These are phyloP conservation scores for Diplodia seriata DNA, from an alignment of 2,329 filamentous ascomycete species.

Conservation along the genomic window DNA sequence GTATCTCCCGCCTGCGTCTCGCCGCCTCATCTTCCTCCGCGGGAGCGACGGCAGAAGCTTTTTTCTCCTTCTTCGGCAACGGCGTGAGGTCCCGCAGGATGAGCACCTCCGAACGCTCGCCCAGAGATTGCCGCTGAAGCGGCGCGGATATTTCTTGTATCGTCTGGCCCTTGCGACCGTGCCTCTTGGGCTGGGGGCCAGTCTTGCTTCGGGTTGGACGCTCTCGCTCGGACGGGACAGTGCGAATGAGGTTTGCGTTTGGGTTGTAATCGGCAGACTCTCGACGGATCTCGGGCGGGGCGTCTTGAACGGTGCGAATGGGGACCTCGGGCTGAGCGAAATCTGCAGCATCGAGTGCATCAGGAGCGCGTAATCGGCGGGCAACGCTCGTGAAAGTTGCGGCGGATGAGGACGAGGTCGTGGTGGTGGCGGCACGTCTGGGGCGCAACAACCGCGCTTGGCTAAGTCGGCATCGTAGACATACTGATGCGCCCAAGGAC, in stretches of 20 bases:
- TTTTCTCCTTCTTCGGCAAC: background rate
- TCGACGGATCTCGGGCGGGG: conserved; percentile 5
- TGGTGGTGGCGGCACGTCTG: background rate
- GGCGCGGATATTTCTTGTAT: conserved; percentile 42
- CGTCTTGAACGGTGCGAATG: too few species aligned
- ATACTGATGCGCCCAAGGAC: conserved; percentile 48
- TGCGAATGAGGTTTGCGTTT: background rate
- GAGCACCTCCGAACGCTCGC: conserved; percentile 46
- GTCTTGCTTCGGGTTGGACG: too few species aligned
- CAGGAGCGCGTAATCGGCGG: conserved; percentile 33
- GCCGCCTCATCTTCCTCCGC: background rate
- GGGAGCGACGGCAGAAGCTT: background rate
- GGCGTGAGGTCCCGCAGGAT: conserved; percentile 43
- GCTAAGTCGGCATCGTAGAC: conserved; percentile 48
- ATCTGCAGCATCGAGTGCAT: conserved; percentile 37
- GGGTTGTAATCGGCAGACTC: background rate
- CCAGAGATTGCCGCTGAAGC: conserved; percentile 43
- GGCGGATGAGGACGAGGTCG: conserved; percentile 37
- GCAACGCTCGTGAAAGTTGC: conserved; percentile 27
- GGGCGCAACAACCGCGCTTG: conserved; percentile 35
- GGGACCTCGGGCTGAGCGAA: background rate
- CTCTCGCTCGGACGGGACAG: background rate
- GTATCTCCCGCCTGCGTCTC: conserved; percentile 34
- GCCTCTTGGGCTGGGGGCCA: conserved; percentile 13
- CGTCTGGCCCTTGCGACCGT: conserved; percentile 36